Percentiles rank a stretch among this genome's conserved stretches.
phyloP scores from a whole-genome alignment of 1,139 yeast species.

The Wickerhamomyces sp. region DNA sequence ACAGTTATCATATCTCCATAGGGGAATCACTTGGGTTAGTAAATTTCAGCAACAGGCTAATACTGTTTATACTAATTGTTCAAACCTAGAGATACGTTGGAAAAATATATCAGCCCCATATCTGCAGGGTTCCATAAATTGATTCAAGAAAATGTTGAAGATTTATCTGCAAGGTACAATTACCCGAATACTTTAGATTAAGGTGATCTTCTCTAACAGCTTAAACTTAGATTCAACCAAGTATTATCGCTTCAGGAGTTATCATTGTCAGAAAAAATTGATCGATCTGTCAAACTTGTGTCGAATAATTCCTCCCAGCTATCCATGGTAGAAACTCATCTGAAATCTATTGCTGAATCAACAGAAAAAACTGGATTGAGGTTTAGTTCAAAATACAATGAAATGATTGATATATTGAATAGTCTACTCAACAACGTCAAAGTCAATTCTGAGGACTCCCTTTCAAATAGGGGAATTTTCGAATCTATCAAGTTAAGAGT shows the following conservation, averaged over 20 bases:
- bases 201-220: background rate
- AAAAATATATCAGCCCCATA: background rate
- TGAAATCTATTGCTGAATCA: background rate
- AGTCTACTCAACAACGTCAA: background rate
- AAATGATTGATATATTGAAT: background rate
- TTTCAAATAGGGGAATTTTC: background rate
- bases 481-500: constrained; percentile 2
- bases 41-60: too few relatives aligned
- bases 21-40: background rate
- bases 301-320: background rate
- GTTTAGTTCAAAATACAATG: background rate
- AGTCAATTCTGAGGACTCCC: constrained; percentile 1
- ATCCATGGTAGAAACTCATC: background rate
- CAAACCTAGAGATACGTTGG: background rate
- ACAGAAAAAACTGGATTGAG: background rate
- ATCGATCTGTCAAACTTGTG: background rate
- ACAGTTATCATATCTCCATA: constrained; percentile 1
- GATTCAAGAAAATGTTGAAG: background rate
- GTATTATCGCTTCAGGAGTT: background rate
- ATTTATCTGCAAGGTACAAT: background rate
- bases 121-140: background rate
- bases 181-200: background rate
- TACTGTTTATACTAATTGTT: background rate
- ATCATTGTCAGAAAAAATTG: background rate
- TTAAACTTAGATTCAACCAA: background rate